Base-by-base conservation (phyloP, 768 basidiomycete genomes). In the Xerocomus spinulosus region DNA sequence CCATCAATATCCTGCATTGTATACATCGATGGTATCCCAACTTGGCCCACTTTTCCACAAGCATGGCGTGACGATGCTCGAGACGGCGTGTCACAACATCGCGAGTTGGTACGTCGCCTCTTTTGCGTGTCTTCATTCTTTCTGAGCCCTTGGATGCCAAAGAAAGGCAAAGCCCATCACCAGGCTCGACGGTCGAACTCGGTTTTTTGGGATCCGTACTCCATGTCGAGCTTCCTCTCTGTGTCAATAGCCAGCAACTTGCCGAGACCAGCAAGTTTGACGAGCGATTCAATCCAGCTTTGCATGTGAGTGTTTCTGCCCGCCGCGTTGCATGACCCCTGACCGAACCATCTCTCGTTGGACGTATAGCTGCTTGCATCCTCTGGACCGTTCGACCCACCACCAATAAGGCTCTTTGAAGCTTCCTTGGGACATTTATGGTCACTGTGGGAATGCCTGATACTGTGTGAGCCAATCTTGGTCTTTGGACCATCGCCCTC, bases 361-460 rank as follows among this genome's bases (percentile, higher is more conserved):
- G 25, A 39, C 25, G 23, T n/a, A 8, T 59, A 91, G 83, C 79
- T 92, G 36, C 70, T 88, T 12, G 87, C 87, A 0, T 81, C 82
- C 0, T 72, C 81, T 3, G 70, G 81, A 9, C 77, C 84, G 0
- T 72, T 81, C 20, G 54, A 73, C 30, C 82, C 80, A 20, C 78
- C 80, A 13, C 81, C 82, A 13, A 56, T 85, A 44, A 63, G 73
- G 9, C 71, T 82, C 7, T 83, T 87, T 50, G 83, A 85, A 57
- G 79, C 83, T 1, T 77, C 78, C 14, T 55, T 87, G 23, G 63
- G 82, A 3, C 78, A 87, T 54, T 63, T 88, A 21, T 89, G 86
- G 87, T 86, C 88, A 5, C 76, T 86, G 44, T 99, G 95, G 95
- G 95, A 99, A 67, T 93, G 93, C 46, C 71, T 97, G 1, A 75